These are phyloP conservation scores for Ganoderma meredithae DNA, from an alignment of 1,284 basidiomycete species.

Conservation along the genomic window DNA sequence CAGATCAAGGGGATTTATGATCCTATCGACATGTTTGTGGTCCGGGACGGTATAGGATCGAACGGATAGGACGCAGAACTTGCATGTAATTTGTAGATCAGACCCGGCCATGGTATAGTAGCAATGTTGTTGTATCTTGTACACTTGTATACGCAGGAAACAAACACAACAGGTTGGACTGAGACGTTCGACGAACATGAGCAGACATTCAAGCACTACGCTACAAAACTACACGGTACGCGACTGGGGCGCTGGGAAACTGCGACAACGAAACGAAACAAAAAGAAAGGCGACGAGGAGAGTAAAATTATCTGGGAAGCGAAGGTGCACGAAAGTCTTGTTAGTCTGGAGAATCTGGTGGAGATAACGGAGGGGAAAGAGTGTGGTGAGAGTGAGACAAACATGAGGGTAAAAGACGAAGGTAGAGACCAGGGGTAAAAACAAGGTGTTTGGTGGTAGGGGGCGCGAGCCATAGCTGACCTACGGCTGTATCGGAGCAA, in stretches of 20 bases:
- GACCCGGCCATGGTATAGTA: neutral
- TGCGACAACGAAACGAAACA: constrained; percentile 22
- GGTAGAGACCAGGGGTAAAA: constrained; percentile 12
- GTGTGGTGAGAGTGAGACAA: constrained; percentile 5
- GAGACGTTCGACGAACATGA: constrained; percentile 35
- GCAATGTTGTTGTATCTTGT: constrained; percentile 4
- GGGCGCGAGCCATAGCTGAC: constrained; percentile 20
- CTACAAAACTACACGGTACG: constrained; percentile 45
- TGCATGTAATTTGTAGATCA: constrained; percentile 28
- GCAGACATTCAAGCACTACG: constrained; percentile 42
- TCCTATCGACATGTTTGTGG: constrained; percentile 50
- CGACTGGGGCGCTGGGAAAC: constrained; percentile 17
- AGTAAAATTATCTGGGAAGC: neutral
- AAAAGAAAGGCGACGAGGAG: constrained; percentile 5
- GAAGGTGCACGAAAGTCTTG: constrained; percentile 13
- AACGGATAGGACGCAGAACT: constrained; percentile 45
- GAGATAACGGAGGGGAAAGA: constrained; percentile 12
- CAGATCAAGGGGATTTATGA: constrained; percentile 54
- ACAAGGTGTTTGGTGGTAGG: constrained; percentile 21
- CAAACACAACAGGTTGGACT: constrained; percentile 32
- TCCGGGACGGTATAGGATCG: constrained; percentile 52
- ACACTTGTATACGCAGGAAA: constrained; percentile 5
- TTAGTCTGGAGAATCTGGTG: constrained; percentile 16
- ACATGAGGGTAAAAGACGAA: constrained; percentile 12
- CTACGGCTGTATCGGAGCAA: constrained; percentile 13